phyloP scores from a whole-genome alignment of 345 rosid species.

The Passiflora organensis region DNA sequence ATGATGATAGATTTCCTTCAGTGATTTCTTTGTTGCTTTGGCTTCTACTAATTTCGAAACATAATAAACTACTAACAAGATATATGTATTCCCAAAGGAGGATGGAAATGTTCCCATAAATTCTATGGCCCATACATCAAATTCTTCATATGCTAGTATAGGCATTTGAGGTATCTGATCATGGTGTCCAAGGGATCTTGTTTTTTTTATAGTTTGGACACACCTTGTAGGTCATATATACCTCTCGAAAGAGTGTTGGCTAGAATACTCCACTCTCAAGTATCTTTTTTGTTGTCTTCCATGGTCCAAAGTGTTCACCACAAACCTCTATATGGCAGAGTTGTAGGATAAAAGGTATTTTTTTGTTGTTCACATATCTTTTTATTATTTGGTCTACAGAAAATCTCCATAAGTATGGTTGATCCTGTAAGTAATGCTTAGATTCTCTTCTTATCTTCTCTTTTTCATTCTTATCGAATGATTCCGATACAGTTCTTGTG shows the following conservation, averaged over 20 bases:
- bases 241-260: not conserved
- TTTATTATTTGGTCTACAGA: not conserved
- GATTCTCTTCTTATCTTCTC: too few species aligned
- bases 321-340: not conserved
- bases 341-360: too few species aligned
- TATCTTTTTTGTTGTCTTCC: not conserved
- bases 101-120: too few species aligned
- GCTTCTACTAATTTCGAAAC: not conserved
- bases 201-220: not conserved
- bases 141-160: too few species aligned
- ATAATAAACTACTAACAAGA: not conserved
- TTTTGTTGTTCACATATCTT: too few species aligned
- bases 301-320: not conserved
- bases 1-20: too few species aligned
- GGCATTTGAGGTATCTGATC: not conserved
- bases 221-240: not conserved
- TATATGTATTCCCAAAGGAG: too few species aligned
- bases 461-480: not conserved
- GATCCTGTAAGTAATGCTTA: not conserved
- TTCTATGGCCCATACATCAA: too few species aligned
- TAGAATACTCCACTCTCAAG: not conserved
- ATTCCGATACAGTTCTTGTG: too few species aligned
- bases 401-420: not conserved
- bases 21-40: not conserved
- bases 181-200: too few species aligned